Evolutionary conservation across 164 flowering plant species (phyloP), one percentile per base, ranked within the genome.

Genomic region (Vitis rotundifolia): DNA sequence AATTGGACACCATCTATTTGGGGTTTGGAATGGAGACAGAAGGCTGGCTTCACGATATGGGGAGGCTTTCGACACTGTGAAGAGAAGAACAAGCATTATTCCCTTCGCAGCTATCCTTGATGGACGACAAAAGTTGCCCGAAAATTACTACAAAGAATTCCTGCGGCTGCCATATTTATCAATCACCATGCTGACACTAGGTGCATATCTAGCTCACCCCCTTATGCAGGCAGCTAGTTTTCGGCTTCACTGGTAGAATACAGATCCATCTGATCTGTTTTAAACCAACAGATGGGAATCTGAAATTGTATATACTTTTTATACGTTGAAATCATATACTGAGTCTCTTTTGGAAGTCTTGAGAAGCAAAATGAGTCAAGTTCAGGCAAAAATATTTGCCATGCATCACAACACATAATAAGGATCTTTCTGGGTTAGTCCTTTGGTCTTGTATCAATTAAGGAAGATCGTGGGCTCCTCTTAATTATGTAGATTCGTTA

Each of bases 21-120:
- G 99, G 52, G 98, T 85, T 47, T 95, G 98, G 99, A 95, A 93
- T 78, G 99, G 99, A 48, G 99, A 95, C 67, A 75, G 95, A 69
- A 82, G 99, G 72, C 69, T 95, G 73, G 88, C 91, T 58, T 48
- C 66, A 26, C 73, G 94, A 68, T 84, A 90, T 61, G 97, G 99
- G 8, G 86, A 91, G 68, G 89, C 87, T 68, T 95, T 93, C 71
- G 94, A 93, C 62, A 78, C 31, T 31, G 84, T 95, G 59, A 93
- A 88, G 85, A 78, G 71, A 50, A 81, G 97, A 70, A 95, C 99
- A 9, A 93, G 99, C 67, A 69, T 93, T 37, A 61, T 95, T 15
- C 99, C 99, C 22, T 95, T 95, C 80, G 97, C 93, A 16, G 99
- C 99, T 3, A 90, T 95, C 37, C 71, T 95, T n/a, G 91, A 89